phyloP scores from a whole-genome alignment of 202 grass and related monocot species.

The Bolboschoenoplectus hybrid region DNA sequence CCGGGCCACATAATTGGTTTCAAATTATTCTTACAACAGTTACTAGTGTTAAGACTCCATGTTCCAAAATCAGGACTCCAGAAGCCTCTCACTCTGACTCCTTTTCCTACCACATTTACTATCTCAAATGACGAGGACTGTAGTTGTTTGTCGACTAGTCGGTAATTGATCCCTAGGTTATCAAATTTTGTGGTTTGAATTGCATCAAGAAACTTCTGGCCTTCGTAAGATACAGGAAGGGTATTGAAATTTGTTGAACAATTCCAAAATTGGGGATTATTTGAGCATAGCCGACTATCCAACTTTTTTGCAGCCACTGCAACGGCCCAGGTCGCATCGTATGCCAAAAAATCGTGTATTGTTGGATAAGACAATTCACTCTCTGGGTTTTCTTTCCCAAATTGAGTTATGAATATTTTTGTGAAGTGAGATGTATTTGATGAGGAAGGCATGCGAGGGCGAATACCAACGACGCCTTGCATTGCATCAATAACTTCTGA shows the following conservation, averaged over 20 bases:
- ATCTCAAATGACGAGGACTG: not conserved
- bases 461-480: not conserved
- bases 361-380: not conserved
- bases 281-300: not conserved
- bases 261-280: not conserved
- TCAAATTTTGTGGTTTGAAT: not conserved
- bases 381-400: not conserved
- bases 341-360: not conserved
- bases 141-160: not conserved
- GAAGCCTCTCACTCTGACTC: not conserved
- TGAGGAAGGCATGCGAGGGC: not conserved
- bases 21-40: not conserved
- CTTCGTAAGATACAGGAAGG: not conserved
- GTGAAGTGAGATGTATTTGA: not conserved
- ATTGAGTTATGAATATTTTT: not conserved
- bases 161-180: not conserved
- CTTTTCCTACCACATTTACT: not conserved
- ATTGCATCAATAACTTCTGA: not conserved
- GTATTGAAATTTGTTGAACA: not conserved
- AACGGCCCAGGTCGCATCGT: not conserved
- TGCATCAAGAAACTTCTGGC: not conserved
- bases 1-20: slow-evolving; percentile 6
- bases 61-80: not conserved
- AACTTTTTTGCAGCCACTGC: not conserved
- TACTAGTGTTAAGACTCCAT: not conserved